Percentiles rank a stretch among this genome's conserved stretches.
Evolutionary conservation across 768 basidiomycete genomes (phyloP).

Genomic region (Agrocybe chaxingu): DNA sequence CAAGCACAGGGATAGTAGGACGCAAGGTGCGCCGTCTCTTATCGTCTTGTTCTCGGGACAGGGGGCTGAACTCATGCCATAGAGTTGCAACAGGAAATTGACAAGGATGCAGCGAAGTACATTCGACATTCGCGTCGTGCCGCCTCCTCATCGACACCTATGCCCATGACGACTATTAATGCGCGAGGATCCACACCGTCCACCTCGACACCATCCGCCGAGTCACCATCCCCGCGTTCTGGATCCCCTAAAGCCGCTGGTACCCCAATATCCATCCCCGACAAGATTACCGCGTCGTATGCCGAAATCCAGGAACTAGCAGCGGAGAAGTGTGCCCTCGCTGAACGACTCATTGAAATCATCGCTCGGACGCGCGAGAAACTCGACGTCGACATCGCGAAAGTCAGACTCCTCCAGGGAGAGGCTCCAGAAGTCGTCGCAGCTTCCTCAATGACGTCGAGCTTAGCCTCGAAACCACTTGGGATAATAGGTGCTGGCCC

Average conservation of each 20-base stretch:
- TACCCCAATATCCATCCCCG: constrained; percentile 25
- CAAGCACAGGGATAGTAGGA: constrained; percentile 39
- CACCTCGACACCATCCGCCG: too few species aligned
- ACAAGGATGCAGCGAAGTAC: constrained; percentile 45
- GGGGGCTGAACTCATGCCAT: constrained; percentile 1
- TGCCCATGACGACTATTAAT: neutral
- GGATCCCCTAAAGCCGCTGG: constrained; percentile 32
- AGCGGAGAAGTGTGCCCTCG: constrained; percentile 43
- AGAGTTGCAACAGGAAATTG: constrained; percentile 52
- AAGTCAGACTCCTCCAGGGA: constrained; percentile 45
- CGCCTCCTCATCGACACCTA: constrained; percentile 19
- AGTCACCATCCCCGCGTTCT: constrained; percentile 26
- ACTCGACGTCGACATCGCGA: constrained; percentile 47
- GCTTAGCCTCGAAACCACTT: too few species aligned
- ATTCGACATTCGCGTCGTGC: constrained; percentile 43
- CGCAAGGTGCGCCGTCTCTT: constrained; percentile 32
- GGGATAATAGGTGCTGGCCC: constrained; percentile 6
- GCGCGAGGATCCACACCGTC: too few species aligned
- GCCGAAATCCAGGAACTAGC: constrained; percentile 43
- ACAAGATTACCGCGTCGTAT: constrained; percentile 42
- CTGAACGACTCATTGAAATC: constrained; percentile 46
- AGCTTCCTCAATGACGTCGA: neutral
- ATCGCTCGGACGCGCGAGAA: constrained; percentile 43
- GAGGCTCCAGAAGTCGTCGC: constrained; percentile 32
- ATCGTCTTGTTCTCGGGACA: neutral